Base-by-base conservation (phyloP, 805 yeast species). In the Candida ipomoeae region DNA sequence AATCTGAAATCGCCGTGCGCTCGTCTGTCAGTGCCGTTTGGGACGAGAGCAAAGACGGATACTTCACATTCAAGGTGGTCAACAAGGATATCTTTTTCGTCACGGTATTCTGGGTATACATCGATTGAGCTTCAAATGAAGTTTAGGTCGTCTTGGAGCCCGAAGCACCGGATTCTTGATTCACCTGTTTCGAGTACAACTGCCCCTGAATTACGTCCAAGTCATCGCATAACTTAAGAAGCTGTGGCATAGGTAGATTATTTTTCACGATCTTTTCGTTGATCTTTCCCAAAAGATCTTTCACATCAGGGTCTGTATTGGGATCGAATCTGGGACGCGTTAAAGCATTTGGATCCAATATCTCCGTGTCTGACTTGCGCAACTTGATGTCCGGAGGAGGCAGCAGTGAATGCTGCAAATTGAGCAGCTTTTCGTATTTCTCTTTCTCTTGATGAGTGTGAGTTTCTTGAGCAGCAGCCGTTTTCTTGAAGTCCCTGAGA, bases 11-110 rank as follows among this genome's bases (percentile, higher is more conserved):
- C 39, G 44, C 44, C 10, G 55, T 75, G 17, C 55, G 65, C 2
- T 66, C 75, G 8, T 63, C 71, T 5, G 68, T 80, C 44, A 85
- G 84, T 10, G 77, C 84, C 0, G 66, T 75, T 4, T 83, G 87
- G 87, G 82, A 82, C 54, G 60, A 68, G 7, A 64, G 67, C 11
- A 80, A 71, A 42, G 89, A 84, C 62, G 88, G 87, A 2, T 65
- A 71, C 33, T 64, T 75, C 11, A 70, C 70, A 21, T 49, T 77
- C 18, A 66, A 66, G 45, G 50, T 73, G 13, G 55, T 57, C 6
- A 35, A 53, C 7, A 61, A 56, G n/a, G 40, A 51, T 33, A 65
- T 61, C 44, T 61, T 60, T 47, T 58, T 61, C n/a, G 48, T 58
- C 33, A 55, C 58, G 3, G 49, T 58, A 15, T 52, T 48, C 41